These are phyloP conservation scores for Thinopyrum elongatum DNA, from an alignment of 176 grass and related monocot genomes.

Conservation along the genomic window DNA sequence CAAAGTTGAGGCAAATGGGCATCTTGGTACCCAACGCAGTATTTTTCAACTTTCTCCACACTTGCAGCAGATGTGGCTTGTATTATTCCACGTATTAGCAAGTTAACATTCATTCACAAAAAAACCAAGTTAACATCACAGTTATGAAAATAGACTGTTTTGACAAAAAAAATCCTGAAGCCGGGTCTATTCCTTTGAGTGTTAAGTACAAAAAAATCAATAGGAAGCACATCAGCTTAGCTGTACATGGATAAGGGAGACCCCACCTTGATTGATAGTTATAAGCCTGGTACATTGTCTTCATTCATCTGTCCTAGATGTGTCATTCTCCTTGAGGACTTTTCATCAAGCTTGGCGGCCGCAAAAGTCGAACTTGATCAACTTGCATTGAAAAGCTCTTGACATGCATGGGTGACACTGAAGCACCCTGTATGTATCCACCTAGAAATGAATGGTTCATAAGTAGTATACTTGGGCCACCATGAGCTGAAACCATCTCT, in stretches of 20 bases:
- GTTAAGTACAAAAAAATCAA: not conserved
- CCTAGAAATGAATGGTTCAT: not conserved
- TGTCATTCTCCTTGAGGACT: constrained; percentile 9
- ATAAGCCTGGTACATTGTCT: not conserved
- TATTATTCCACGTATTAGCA: not conserved
- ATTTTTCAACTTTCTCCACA: no score
- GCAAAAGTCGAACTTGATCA: not conserved
- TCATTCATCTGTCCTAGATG: not conserved
- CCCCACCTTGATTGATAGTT: not conserved
- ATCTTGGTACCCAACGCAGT: no score
- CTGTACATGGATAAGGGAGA: not conserved
- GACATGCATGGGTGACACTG: not conserved
- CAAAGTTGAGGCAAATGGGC: no score
- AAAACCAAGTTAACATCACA: not conserved
- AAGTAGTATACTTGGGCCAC: not conserved
- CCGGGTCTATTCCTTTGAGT: constrained; percentile 4
- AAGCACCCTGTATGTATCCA: not conserved
- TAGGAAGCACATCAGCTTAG: not conserved
- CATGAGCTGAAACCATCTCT: not conserved
- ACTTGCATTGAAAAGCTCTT: not conserved
- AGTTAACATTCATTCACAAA: no score
- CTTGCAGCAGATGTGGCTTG: no score
- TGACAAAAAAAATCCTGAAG: not conserved
- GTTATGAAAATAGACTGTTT: no score
- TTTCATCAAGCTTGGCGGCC: not conserved